Conservation (phyloP, 495 filamentous ascomycete species). For the Oleoguttula mirabilis region DNA sequence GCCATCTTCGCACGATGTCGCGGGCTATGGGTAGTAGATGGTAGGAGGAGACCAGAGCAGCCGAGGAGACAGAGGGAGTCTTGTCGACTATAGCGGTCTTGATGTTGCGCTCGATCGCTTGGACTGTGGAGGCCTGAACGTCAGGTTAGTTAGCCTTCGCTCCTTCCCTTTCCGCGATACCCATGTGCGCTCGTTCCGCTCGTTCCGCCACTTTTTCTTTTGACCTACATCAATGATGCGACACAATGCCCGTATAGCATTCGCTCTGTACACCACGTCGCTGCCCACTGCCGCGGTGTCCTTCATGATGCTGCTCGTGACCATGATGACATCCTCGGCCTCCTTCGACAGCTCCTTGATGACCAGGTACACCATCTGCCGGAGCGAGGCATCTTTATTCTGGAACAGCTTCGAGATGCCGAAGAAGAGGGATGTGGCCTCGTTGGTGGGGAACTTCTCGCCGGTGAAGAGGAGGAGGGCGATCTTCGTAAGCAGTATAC, state of each 20-base stretch:
- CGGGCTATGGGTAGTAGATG: slow-evolving; percentile 92
- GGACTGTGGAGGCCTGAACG: slow-evolving; percentile 77
- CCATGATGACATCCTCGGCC: slow-evolving; percentile 99
- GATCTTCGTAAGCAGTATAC: slow-evolving; percentile 93
- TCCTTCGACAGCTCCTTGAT: slow-evolving; percentile 93
- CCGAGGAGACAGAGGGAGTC: slow-evolving; percentile 93
- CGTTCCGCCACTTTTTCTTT: too few species aligned
- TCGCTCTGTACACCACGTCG: slow-evolving; percentile 89
- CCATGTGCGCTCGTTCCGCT: too few species aligned
- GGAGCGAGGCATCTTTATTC: slow-evolving; percentile 94
- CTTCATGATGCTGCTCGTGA: slow-evolving; percentile 99
- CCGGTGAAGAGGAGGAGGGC: slow-evolving; percentile 93
- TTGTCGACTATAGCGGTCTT: slow-evolving; percentile 99
- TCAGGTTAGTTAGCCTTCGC: slow-evolving; percentile 18
- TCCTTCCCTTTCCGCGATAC: too few species aligned
- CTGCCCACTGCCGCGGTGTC: slow-evolving; percentile 82
- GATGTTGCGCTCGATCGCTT: slow-evolving; percentile 95
- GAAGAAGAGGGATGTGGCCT: slow-evolving; percentile 98
- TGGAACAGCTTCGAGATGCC: slow-evolving; percentile 99
- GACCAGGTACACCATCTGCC: slow-evolving; percentile 97
- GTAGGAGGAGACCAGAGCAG: slow-evolving; percentile 93
- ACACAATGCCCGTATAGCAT: slow-evolving; percentile 92
- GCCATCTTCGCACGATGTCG: slow-evolving; percentile 94
- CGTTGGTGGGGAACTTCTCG: slow-evolving; percentile 90
- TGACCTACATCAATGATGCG: slow-evolving; percentile 89